Evolutionary conservation across 176 grass and related monocot species (phyloP), one percentile per base, ranked within the genome.

Genomic region (Alloteropsis semialata): DNA sequence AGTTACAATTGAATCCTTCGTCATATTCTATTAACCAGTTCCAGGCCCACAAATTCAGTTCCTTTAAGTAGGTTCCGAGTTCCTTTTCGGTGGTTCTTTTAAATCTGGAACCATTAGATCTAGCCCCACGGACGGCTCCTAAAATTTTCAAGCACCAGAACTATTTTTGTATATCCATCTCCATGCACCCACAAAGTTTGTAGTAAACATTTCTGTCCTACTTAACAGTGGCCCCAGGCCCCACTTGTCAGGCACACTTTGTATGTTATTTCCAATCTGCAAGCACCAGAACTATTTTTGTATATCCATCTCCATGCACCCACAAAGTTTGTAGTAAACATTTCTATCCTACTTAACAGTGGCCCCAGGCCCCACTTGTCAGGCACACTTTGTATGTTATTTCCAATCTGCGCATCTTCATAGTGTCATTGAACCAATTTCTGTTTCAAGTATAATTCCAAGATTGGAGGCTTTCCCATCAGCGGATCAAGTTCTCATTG

Each of bases 391-490:
- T 81, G 11, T 46, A 84, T 72, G 61, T 6, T 62, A 21, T 84
- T 64, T 80, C 6, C 24, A 75, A 24, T 71, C 44, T 79, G 58
- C 41, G 69, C 27, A 80, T 67, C 41, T 57, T 74, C 33, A 21
- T 22, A 73, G 19, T 54, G 3, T 55, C 46, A 62, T 30, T 85
- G 34, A 85, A 25, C 77, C 41, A 28, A 43, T 76, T n/a, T 48
- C 0, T n/a, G 16, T 55, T 62, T 58, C 56, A 77, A 82, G 34
- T 63, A 72, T 72, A 69, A 65, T 77, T 65, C 56, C 41, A 41
- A 78, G 13, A 90, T 48, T 57, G 36, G 19, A 72, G 15, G 12
- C 4, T 68, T 84, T 67, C 60, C 16, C 13, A 19, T 75, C 14
- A 61, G 7, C 21, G 77, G 25, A 81, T 45, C 22, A 56, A n/a